Conservation (phyloP, 768 basidiomycete species). For the Termitomyces sp. region DNA sequence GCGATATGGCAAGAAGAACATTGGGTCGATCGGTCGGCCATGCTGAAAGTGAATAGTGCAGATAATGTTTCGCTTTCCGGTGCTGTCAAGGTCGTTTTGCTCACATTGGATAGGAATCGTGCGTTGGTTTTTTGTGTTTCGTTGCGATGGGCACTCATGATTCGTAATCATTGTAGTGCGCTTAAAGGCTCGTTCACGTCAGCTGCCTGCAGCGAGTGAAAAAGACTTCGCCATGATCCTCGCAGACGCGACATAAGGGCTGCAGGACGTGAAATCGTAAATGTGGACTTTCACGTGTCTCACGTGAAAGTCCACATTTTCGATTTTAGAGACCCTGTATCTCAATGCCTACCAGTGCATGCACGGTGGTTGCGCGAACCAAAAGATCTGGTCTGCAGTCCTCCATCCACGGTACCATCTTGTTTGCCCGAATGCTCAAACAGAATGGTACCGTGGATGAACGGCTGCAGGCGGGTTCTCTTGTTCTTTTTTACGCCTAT, state of each 20-base stretch:
- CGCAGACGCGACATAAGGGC: conserved; percentile 13
- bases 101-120: conserved; percentile 93
- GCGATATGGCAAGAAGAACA: conserved; percentile 93
- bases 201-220: conserved; percentile 82
- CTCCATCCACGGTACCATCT: background rate
- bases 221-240: conserved; percentile 78
- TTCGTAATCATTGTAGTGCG: conserved; percentile 53
- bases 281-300: too few relatives aligned
- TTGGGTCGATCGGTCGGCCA: conserved; percentile 78
- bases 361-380: background rate
- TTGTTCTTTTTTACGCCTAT: background rate
- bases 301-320: background rate
- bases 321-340: background rate
- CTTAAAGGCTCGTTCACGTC: conserved; percentile 83
- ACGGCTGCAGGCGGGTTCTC: background rate
- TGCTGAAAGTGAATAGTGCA: conserved; percentile 48
- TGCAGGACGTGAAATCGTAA: background rate
- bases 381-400: background rate
- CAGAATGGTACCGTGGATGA: background rate
- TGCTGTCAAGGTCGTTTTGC: conserved; percentile 79
- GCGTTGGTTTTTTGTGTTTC: conserved; percentile 28
- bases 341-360: background rate
- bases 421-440: background rate
- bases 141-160: background rate
- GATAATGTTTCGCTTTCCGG: conserved; percentile 31